Evolutionary conservation across 345 rosid genomes (phyloP).

Genomic region (Mallotus nudiflorus): DNA sequence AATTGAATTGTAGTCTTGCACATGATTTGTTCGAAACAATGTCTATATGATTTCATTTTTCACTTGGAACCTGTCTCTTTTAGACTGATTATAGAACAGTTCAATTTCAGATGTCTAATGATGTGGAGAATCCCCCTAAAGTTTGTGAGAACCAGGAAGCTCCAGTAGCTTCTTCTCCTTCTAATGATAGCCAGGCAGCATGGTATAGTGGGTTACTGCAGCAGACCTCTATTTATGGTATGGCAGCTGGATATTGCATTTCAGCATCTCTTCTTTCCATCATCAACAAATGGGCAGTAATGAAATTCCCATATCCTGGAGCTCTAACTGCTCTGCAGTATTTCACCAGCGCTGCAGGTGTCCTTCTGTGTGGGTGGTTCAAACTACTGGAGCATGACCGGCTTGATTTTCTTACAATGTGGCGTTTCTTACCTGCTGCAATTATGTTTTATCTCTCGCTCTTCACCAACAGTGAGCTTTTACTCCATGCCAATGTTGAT

Average conservation of each 20-base stretch:
- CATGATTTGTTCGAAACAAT: too few species aligned
- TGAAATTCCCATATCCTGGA: conserved; percentile 95
- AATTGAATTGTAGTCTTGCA: too few species aligned
- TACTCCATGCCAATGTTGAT: conserved; percentile 94
- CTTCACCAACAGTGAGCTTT: conserved; percentile 95
- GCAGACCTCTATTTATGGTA: conserved; percentile 69
- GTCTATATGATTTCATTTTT: too few species aligned
- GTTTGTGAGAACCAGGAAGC: conserved; percentile 24
- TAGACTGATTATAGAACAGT: not conserved
- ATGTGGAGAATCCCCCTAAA: conserved; percentile 47
- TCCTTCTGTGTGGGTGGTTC: conserved; percentile 52
- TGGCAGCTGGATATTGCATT: conserved; percentile 87
- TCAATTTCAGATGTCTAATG: conserved; percentile 26
- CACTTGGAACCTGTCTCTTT: too few species aligned
- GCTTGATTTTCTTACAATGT: conserved; percentile 70
- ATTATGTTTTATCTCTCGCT: conserved; percentile 86
- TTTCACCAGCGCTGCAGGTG: conserved; percentile 86
- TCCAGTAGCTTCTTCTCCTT: conserved; percentile 17
- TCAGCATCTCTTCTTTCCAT: conserved; percentile 91
- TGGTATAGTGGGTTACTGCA: conserved; percentile 50
- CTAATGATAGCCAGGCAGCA: conserved; percentile 23
- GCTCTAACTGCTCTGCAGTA: conserved; percentile 91
- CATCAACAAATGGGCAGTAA: conserved; percentile 97
- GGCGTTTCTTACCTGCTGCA: conserved; percentile 95
- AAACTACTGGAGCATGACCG: conserved; percentile 71